Percentiles rank a stretch among this genome's conserved stretches.
These are phyloP conservation scores for Sarcodon aspratus DNA, from an alignment of 768 basidiomycete genomes.

Conservation along the genomic window DNA sequence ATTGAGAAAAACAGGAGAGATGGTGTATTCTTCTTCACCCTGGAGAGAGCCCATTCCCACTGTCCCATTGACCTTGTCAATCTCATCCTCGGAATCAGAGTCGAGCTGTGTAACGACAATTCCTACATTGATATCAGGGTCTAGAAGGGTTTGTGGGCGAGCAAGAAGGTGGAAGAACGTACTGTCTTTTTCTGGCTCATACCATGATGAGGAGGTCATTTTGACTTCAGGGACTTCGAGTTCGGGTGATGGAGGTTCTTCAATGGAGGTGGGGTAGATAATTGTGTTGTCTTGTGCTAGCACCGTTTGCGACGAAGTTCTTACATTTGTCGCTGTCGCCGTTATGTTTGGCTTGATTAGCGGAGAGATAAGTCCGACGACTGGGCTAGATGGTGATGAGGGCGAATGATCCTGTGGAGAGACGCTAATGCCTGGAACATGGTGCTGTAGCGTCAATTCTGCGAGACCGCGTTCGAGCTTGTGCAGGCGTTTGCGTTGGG, in stretches of 20 bases:
- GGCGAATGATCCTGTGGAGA: not conserved
- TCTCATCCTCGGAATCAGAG: not conserved
- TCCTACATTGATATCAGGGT: not conserved
- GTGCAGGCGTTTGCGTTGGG: no score
- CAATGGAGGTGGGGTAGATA: not conserved
- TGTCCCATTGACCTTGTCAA: not conserved
- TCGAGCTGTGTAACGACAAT: not conserved
- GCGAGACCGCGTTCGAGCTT: not conserved
- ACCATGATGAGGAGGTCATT: not conserved
- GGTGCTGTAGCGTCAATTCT: not conserved
- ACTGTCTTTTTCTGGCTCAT: not conserved
- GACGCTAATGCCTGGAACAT: not conserved
- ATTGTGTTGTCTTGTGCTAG: no score
- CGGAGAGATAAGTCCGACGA: not conserved
- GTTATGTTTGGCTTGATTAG: not conserved
- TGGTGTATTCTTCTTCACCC: not conserved
- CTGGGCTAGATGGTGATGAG: not conserved
- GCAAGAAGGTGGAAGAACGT: not conserved
- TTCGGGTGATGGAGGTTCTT: not conserved
- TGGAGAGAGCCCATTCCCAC: not conserved
- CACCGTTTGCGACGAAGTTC: no score
- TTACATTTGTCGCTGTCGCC: no score
- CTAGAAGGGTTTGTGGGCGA: not conserved
- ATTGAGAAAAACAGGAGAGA: not conserved
- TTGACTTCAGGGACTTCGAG: not conserved